Evolutionary conservation across 768 basidiomycete genomes (phyloP), one percentile per base, ranked within the genome.

Genomic region (Lanmaoa rubissima): DNA sequence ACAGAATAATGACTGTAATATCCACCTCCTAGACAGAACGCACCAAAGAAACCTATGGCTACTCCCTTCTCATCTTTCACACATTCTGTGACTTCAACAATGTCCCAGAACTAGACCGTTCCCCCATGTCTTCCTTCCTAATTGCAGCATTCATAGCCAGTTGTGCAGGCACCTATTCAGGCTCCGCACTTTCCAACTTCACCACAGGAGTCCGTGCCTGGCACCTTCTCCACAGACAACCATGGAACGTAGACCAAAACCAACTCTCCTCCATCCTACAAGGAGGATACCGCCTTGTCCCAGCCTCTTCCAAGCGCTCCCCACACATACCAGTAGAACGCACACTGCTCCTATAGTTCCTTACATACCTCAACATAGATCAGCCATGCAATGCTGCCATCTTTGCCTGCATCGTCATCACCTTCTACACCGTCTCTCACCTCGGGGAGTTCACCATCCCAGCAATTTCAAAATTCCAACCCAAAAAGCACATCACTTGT

Each of bases 141-240:
- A n/a, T n/a, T n/a, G n/a, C n/a, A n/a, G n/a, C n/a, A n/a, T n/a
- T n/a, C n/a, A n/a, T n/a, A n/a, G n/a, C n/a, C n/a, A n/a, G n/a
- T n/a, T n/a, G n/a, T n/a, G n/a, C n/a, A n/a, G n/a, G n/a, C n/a
- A n/a, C n/a, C n/a, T n/a, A n/a, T n/a, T n/a, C n/a, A n/a, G n/a
- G n/a, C n/a, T n/a, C n/a, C n/a, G n/a, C n/a, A n/a, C n/a, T n/a
- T n/a, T n/a, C n/a, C 2, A 80, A 79, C 62, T 79, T 76, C 52
- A 19, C 79, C 0, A 57, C 60, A 2, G 77, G 74, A 0, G 42
- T 82, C 0, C 58, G 71, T 0, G 78, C 80, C 1, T 83, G 80
- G 81, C 80, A 83, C 57, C 63, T 75, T 0, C 51, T 82, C 0
- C 53, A 58, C 43, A 10, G 19, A 3, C 5, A 3, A 0, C 12